These are phyloP conservation scores for Jamesozyma jinghongensis DNA, from an alignment of 805 yeast genomes.

Conservation along the genomic window DNA sequence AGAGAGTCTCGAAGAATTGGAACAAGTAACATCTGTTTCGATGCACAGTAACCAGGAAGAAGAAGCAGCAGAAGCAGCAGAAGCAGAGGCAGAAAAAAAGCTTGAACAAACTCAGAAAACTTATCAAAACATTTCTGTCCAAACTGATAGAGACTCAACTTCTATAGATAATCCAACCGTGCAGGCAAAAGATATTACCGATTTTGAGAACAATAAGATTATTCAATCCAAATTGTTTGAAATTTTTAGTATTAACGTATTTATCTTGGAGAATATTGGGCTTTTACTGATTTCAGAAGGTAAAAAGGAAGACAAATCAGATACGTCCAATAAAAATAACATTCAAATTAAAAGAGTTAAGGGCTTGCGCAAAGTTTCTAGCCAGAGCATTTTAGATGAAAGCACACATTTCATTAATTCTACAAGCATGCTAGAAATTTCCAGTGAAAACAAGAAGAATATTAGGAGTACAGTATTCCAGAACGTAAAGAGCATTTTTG, in stretches of 20 bases:
- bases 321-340: conserved; percentile 7
- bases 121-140: neutral
- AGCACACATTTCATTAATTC: conserved; percentile 28
- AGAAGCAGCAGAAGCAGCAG: neutral
- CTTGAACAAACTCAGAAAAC: neutral
- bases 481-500: conserved; percentile 14
- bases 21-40: conserved; percentile 2
- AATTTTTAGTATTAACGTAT: conserved; percentile 43
- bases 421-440: conserved; percentile 8
- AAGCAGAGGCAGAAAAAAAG: neutral
- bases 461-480: conserved; percentile 43
- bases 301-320: neutral
- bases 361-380: conserved; percentile 51
- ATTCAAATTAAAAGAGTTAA: conserved; percentile 64
- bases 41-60: neutral
- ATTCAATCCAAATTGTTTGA: conserved; percentile 15
- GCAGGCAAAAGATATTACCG: neutral
- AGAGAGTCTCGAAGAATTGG: conserved; percentile 1
- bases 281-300: conserved; percentile 36
- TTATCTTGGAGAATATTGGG: conserved; percentile 67
- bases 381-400: conserved; percentile 28
- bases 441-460: conserved; percentile 10
- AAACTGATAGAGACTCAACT: neutral
- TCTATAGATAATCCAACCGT: neutral
- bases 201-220: neutral